Evolutionary conservation across 257 asterid genomes (phyloP).

Genomic region (Solanum ahanhuiri): DNA sequence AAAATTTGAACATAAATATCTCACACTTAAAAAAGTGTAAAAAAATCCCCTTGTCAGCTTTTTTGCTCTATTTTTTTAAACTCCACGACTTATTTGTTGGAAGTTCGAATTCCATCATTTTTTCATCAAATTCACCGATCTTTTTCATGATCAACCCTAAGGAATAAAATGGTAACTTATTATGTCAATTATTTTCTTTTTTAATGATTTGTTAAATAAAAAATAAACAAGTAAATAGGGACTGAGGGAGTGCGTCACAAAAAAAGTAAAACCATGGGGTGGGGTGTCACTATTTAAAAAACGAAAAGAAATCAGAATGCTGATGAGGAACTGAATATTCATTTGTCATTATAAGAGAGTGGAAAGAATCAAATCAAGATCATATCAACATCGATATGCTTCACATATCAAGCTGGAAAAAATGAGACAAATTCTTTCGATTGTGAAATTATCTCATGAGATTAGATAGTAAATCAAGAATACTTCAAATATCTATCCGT

Average conservation of each 20-base stretch:
- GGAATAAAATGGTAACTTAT: accelerated
- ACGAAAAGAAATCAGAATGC: neutral
- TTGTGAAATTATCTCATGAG: neutral
- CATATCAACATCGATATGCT: neutral
- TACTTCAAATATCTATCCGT: neutral
- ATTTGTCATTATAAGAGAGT: neutral
- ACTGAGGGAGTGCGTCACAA: too few relatives aligned
- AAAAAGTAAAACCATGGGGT: neutral
- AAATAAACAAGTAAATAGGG: too few relatives aligned
- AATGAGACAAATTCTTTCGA: neutral
- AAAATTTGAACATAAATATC: neutral
- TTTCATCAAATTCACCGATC: too few relatives aligned
- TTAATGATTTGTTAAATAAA: too few relatives aligned
- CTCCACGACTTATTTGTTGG: too few relatives aligned
- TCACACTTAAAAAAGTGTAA: neutral
- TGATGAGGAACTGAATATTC: neutral
- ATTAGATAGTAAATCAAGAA: neutral
- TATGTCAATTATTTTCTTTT: too few relatives aligned
- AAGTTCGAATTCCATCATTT: too few relatives aligned
- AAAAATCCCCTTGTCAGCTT: too few relatives aligned
- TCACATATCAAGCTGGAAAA: neutral
- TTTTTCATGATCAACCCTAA: too few relatives aligned
- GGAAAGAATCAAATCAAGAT: neutral
- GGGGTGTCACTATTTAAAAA: neutral
- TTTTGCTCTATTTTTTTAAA: too few relatives aligned